Evolutionary conservation across 169 alveolate species (phyloP), one percentile per base, ranked within the genome.

Genomic region (Plasmodium coatneyi): DNA sequence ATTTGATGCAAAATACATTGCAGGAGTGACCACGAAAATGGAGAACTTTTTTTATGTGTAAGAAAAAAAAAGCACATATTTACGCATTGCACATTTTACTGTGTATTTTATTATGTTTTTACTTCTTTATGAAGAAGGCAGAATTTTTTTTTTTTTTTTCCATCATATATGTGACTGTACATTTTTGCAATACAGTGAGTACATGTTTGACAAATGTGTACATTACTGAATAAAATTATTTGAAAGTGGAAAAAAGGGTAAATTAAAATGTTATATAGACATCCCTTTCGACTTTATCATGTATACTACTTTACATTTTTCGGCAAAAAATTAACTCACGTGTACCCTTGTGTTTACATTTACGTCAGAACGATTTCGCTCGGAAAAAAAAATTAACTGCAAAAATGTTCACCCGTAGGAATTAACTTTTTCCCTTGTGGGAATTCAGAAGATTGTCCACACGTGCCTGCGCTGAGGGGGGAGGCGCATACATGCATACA

Each of bases 241-340:
- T 66, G 30, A 66, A 66, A 66, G 22, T 25, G 30, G 76, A n/a
- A 66, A 66, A 25, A 66, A 66, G 36, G 76, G 76, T 19, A 66
- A 66, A 66, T 66, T 66, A 66, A 66, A 66, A 66, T 66, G 36
- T 66, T 66, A 66, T 66, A 66, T 66, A 66, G 76, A 66, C 76
- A 66, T 66, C 76, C 14, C 76, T 66, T 66, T 66, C 41, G 5
- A 66, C 36, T 66, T 66, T 66, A 12, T 66, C 19, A 19, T 66
- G 76, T 19, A 25, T 28, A 25, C 76, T 41, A 66, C n/a, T 66
- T 66, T 66, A n/a, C 76, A 66, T 22, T 66, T 66, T 66, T 28
- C 76, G 41, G 36, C 3, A 19, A 66, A 66, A 66, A 66, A 66
- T 25, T 0, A 66, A 66, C 30, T 25, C 30, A 66, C 36, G 36